phyloP scores from a whole-genome alignment of 768 basidiomycete genomes.

The Kwoniella europaea region DNA sequence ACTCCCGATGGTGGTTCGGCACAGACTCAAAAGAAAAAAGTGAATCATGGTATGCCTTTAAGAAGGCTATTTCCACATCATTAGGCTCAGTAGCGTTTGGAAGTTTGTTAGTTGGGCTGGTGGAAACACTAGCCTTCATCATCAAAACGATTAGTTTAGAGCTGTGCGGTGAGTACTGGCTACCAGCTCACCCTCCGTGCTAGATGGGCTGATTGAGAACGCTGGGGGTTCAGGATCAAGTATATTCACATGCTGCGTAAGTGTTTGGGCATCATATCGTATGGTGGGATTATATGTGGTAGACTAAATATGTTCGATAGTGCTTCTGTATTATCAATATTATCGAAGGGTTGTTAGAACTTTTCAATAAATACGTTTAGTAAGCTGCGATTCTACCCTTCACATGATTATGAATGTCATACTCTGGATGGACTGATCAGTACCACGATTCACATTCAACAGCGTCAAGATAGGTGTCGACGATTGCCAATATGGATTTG shows the following conservation, averaged over 20 bases:
- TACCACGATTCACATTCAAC: too few relatives aligned
- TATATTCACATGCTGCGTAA: constrained; percentile 1
- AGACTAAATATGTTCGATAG: background rate
- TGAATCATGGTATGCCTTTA: constrained; percentile 11
- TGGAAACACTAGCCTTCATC: constrained; percentile 5
- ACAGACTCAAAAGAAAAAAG: constrained; percentile 1
- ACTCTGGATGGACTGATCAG: too few relatives aligned
- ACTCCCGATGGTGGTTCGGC: constrained; percentile 12
- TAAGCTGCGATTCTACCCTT: background rate
- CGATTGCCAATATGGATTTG: background rate
- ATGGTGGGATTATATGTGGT: too few relatives aligned
- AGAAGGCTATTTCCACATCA: constrained; percentile 11
- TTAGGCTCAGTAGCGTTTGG: constrained; percentile 18
- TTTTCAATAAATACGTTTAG: constrained; percentile 25
- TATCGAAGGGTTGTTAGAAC: constrained; percentile 1
- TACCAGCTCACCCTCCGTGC: background rate
- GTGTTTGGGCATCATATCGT: too few relatives aligned
- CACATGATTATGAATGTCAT: too few relatives aligned
- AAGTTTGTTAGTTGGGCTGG: constrained; percentile 5
- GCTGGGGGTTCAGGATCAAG: background rate
- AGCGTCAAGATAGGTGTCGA: constrained; percentile 4
- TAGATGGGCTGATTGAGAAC: background rate
- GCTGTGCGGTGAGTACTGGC: constrained; percentile 3
- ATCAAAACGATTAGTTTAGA: constrained; percentile 1
- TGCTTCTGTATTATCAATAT: constrained; percentile 8